Evolutionary conservation across 352 stramenopile genomes (phyloP).

Genomic region (Globisporangium carolinianum): DNA sequence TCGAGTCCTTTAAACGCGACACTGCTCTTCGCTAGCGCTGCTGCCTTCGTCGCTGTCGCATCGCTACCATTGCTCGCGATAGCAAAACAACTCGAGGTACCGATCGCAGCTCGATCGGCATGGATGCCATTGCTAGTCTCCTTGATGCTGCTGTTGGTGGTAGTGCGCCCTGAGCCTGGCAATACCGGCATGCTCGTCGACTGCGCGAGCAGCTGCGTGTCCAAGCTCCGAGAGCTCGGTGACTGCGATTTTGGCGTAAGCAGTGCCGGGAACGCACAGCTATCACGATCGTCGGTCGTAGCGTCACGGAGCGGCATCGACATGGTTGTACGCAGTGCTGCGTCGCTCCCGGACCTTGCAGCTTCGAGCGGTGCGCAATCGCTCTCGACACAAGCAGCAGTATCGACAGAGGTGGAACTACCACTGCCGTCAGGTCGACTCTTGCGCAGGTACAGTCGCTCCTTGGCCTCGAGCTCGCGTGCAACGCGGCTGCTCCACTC

Average conservation of each 20-base stretch:
- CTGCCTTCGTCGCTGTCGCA: neutral
- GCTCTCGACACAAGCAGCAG: neutral
- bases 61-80: neutral
- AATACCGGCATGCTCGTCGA: slow-evolving; percentile 8
- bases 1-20: slow-evolving; percentile 36
- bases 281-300: neutral
- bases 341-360: too few relatives aligned
- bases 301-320: too few relatives aligned
- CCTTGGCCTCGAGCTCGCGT: slow-evolving; percentile 41
- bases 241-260: slow-evolving; percentile 8
- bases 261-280: slow-evolving; percentile 5
- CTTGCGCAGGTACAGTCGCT: slow-evolving; percentile 36
- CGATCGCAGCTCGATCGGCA: too few relatives aligned
- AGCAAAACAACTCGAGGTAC: slow-evolving; percentile 1
- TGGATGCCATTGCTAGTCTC: too few relatives aligned
- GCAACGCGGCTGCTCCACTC: slow-evolving; percentile 39
- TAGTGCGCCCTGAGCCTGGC: neutral
- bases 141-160: neutral
- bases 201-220: neutral
- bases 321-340: too few relatives aligned
- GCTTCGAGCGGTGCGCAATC: too few relatives aligned
- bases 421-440: neutral
- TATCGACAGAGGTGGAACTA: too few relatives aligned
- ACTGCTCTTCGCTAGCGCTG: slow-evolving; percentile 3
- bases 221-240: neutral